Base-by-base conservation (phyloP, 2,329 filamentous ascomycete species). In the Colletotrichum shisoi region DNA sequence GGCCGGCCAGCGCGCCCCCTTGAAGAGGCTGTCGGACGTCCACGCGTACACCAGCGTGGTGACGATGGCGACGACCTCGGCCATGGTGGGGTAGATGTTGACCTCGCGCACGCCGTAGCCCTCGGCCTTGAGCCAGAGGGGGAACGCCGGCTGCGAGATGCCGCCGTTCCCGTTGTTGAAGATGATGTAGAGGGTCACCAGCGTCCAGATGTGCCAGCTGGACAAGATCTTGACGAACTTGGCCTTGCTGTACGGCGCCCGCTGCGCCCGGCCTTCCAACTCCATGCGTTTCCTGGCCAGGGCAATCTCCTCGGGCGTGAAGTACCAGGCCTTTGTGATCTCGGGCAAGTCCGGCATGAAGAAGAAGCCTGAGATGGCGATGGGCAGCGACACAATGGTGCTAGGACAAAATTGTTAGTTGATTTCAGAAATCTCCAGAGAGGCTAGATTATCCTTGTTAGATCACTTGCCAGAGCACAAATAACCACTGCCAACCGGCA, bases 201-300 rank as follows among this genome's bases (percentile, higher is more conserved):
- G 70, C 6, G 73, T 72, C 70, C 75, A 80, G 3, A 80, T 74
- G 57, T 79, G 77, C 78, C 78, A 80, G 6, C 83, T 85, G 0
- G 80, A 79, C 63, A 90, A 84, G 19, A 90, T 89, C 71, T 83
- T 85, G 74, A 81, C 81, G 52, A 90, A 72, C 75, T 88, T 89
- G 76, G 73, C 71, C 59, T 74, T 73, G 0, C 78, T 81, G 64
- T 76, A 82, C 0, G 76, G 75, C 0, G 77, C 75, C 0, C 81
- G 75, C 27, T 77, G 75, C 3, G 80, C 81, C 2, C 81, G 77
- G 0, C 81, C 81, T 69, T 83, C 82, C 1, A 82, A 72, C 48
- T 75, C 69, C 75, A 76, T 76, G 0, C 75, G 71, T 44, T 71
- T 63, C 9, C 71, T 64, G 0, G 75, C 73, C 4, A 76, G 52